phyloP scores from a whole-genome alignment of 495 filamentous ascomycete species.

The Trichoderma orchidacearum region DNA sequence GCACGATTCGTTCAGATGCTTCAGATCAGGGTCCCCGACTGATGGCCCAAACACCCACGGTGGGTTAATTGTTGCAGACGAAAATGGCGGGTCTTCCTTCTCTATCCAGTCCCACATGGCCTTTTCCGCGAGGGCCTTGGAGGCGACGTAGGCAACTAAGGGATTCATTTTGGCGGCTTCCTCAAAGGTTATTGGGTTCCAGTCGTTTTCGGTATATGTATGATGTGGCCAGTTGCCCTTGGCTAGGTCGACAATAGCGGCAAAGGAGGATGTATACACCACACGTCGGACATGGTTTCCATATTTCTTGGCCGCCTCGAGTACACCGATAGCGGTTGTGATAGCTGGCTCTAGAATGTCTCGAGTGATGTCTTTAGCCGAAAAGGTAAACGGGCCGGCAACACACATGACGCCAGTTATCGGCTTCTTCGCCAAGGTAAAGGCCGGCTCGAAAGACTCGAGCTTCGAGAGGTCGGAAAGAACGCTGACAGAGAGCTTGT shows the following conservation, averaged over 20 bases:
- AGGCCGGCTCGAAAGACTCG: constrained; percentile 31
- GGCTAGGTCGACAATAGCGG: constrained; percentile 24
- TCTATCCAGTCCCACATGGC: constrained; percentile 36
- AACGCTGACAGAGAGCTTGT: constrained; percentile 25
- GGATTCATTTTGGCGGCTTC: constrained; percentile 17
- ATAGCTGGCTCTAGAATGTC: constrained; percentile 37
- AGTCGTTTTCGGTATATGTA: constrained; percentile 30
- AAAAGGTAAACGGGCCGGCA: constrained; percentile 30
- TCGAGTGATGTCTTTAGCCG: constrained; percentile 23
- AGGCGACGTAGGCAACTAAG: constrained; percentile 27
- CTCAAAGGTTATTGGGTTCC: constrained; percentile 32
- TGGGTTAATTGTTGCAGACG: constrained; percentile 32
- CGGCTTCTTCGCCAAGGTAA: constrained; percentile 18
- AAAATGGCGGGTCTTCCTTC: constrained; percentile 24
- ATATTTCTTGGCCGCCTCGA: constrained; percentile 26
- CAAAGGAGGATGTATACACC: constrained; percentile 38
- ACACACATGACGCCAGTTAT: constrained; percentile 39
- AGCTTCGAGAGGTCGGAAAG: constrained; percentile 29
- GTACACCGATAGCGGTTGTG: constrained; percentile 30
- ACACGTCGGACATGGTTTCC: constrained; percentile 27
- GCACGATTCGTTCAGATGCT: constrained; percentile 28
- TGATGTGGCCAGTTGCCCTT: constrained; percentile 19
- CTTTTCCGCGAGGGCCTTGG: constrained; percentile 32
- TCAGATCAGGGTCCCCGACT: constrained; percentile 9
- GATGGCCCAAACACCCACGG: constrained; percentile 39